These are phyloP conservation scores for Corchorus capsularis DNA, from an alignment of 345 rosid genomes.

Conservation along the genomic window DNA sequence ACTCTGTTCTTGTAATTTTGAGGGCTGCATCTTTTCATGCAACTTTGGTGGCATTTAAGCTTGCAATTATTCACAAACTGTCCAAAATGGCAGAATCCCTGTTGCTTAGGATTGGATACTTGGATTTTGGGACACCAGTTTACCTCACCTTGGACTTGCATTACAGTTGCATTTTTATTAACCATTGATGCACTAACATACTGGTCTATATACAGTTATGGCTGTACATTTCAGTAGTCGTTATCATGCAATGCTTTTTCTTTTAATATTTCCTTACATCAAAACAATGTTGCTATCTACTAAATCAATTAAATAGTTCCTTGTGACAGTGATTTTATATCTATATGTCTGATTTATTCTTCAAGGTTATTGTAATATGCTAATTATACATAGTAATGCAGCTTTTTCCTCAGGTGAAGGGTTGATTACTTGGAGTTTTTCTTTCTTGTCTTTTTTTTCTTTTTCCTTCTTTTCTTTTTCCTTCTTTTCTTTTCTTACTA, in stretches of 20 bases:
- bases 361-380: not conserved
- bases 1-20: conserved; percentile 5
- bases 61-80: not conserved
- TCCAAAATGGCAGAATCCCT: not conserved
- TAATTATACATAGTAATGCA: not conserved
- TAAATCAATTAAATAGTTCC: not conserved
- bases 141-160: not conserved
- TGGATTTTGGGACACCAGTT: not conserved
- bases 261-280: not conserved
- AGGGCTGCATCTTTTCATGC: conserved; percentile 3
- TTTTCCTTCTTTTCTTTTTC: not conserved
- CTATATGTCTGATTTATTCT: not conserved
- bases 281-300: conserved; percentile 1
- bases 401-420: not conserved
- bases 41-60: not conserved
- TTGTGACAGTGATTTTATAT: not conserved
- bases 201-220: not conserved
- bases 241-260: not conserved
- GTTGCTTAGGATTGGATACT: not conserved
- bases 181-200: not conserved
- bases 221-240: not conserved
- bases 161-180: not conserved
- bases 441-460: not conserved
- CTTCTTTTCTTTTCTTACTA: not conserved
- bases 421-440: not conserved